Evolutionary conservation across 306 rosid genomes (phyloP), one percentile per base, ranked within the genome.

Genomic region (Quillaja saponaria): DNA sequence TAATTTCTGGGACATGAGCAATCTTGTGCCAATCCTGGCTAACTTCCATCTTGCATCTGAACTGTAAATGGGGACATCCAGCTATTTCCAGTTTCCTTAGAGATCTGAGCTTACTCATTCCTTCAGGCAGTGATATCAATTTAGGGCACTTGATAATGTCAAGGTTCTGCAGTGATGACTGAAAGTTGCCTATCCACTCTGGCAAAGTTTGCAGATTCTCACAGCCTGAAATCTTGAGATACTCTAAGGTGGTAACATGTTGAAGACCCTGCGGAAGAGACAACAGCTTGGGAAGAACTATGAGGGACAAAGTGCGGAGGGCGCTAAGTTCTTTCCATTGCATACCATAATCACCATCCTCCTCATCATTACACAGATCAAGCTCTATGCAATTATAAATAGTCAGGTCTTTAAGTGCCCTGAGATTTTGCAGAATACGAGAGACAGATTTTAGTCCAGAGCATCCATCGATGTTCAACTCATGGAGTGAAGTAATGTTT

Each of bases 71-170:
- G 20, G 33, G 71, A 31, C 54, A 33, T 1, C 3, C 0, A 0
- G 0, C 0, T 6, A 6, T 42, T 3, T 0, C 0, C 3, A 49
- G 45, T 0, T 0, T 0, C 5, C 35, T 18, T 15, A 64, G 10
- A 28, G 40, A 54, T 4, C 2, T 7, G 7, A 45, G 38, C 1
- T 12, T 2, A 11, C 11, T 3, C 12, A 55, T 7, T 33, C 37
- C 44, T 44, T 44, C 25, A 1, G 57, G 57, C 4, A 65, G 11
- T 0, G 53, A 15, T 28, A 0, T 31, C 61, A 65, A 50, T 3
- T 6, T 31, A 4, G 0, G 17, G 34, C 60, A 65, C 10, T 1
- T 0, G 7, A 0, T 0, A 7, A 57, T 37, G 6, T 0, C 3
- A 12, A 57, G 3, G 3, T 3, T 0, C 28, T 17, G 5, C 20